phyloP scores from a whole-genome alignment of 148 eudicot genomes.

The Persicaria tinctoria region DNA sequence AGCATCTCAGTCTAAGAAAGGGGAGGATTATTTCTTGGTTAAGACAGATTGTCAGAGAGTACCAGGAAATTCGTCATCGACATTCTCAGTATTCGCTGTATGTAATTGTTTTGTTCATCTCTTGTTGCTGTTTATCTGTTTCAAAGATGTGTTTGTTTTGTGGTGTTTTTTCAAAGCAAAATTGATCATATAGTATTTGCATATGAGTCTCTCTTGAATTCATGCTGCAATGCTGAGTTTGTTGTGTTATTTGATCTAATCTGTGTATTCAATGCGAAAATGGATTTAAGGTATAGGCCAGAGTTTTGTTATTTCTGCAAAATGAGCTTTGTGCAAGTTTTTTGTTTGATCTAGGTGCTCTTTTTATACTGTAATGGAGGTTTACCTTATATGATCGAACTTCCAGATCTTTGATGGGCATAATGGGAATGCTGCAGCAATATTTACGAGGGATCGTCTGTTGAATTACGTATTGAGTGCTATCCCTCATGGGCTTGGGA shows the following conservation, averaged over 20 bases:
- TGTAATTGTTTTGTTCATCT: constrained; percentile 12
- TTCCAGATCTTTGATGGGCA: constrained; percentile 94
- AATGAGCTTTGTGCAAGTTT: not conserved
- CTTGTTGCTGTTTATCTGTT: not conserved
- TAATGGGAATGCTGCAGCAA: constrained; percentile 92
- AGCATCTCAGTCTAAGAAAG: constrained; percentile 75
- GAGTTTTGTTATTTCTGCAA: not conserved
- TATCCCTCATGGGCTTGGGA: constrained; percentile 69
- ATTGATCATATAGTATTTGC: not conserved
- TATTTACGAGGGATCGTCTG: constrained; percentile 75
- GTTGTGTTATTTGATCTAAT: not conserved
- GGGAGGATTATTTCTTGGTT: constrained; percentile 66
- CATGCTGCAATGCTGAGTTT: not conserved
- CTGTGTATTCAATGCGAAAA: not conserved
- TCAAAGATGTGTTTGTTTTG: not conserved
- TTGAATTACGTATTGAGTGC: constrained; percentile 67
- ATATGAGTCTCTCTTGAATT: not conserved
- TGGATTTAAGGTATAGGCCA: not conserved
- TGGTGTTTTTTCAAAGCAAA: not conserved
- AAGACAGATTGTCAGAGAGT: constrained; percentile 80
- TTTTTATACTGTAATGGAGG: not conserved
- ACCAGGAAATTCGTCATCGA: constrained; percentile 56
- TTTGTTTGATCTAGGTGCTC: not conserved
- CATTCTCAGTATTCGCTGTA: constrained; percentile 80
- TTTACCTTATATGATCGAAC: not conserved